Evolutionary conservation across 2,329 filamentous ascomycete species (phyloP).

Genomic region (Keithomyces neogunnii): DNA sequence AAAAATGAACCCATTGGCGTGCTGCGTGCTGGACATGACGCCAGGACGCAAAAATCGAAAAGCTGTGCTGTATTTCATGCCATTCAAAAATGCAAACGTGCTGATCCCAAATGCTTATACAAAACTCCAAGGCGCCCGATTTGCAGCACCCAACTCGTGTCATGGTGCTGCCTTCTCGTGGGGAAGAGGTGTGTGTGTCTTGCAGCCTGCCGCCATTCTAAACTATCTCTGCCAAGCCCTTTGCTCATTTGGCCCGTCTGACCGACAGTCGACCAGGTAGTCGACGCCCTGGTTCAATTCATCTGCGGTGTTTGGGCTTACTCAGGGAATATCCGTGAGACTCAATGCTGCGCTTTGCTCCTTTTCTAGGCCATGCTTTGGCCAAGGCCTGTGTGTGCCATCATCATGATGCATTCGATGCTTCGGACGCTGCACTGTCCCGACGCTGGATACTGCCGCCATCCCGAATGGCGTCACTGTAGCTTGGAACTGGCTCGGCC

Average conservation of each 20-base stretch:
- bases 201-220: not conserved
- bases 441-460: conserved; percentile 26
- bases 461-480: conserved; percentile 63
- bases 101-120: conserved; percentile 14
- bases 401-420: not conserved
- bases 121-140: conserved; percentile 14
- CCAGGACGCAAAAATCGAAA: not conserved
- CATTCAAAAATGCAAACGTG: conserved; percentile 3
- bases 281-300: not conserved
- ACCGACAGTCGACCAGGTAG: not conserved
- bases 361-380: not conserved
- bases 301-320: not conserved
- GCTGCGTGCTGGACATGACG: not conserved
- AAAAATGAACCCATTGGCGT: not conserved
- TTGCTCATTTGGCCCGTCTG: not conserved
- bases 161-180: not conserved
- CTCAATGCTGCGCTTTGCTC: not conserved
- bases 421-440: conserved; percentile 14
- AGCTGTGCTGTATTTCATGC: not conserved
- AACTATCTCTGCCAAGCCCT: not conserved
- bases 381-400: not conserved
- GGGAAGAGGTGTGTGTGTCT: not conserved
- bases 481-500: conserved; percentile 68
- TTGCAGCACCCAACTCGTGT: not conserved
- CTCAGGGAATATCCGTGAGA: too few relatives aligned